phyloP scores from a whole-genome alignment of 345 rosid genomes.

The Erucastrum elatum region DNA sequence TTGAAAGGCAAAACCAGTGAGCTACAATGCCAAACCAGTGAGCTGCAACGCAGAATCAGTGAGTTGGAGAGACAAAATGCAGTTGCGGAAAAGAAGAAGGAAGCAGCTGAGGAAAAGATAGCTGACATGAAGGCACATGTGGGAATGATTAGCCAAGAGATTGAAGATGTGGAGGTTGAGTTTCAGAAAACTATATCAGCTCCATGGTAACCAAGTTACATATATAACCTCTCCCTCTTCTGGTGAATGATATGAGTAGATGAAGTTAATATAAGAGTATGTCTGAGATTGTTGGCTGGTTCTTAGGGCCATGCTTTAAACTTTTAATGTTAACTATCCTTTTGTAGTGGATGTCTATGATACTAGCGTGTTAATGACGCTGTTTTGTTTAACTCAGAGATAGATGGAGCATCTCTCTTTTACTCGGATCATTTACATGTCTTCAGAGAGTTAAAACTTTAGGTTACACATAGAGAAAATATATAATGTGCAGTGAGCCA shows the following conservation, averaged over 20 bases:
- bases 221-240: neutral
- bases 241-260: neutral
- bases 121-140: slow-evolving; percentile 29
- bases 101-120: slow-evolving; percentile 24
- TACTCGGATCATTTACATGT: neutral
- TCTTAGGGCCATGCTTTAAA: neutral
- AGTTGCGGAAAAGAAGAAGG: slow-evolving; percentile 33
- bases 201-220: slow-evolving; percentile 43
- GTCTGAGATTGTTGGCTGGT: neutral
- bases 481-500: slow-evolving; percentile 8
- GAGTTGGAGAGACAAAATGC: slow-evolving; percentile 45
- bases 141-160: slow-evolving; percentile 10
- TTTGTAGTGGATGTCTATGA: neutral
- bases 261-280: neutral
- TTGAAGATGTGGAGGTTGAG: slow-evolving; percentile 25
- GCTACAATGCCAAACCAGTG: neutral
- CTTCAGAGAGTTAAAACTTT: neutral
- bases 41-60: too few species aligned
- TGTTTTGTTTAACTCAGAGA: neutral
- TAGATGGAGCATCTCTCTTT: neutral
- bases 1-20: neutral
- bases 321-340: neutral
- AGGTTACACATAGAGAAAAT: neutral
- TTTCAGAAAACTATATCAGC: slow-evolving; percentile 42
- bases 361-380: neutral